Evolutionary conservation across 2,329 filamentous ascomycete species (phyloP).

Genomic region (Ramichloridium luteum): DNA sequence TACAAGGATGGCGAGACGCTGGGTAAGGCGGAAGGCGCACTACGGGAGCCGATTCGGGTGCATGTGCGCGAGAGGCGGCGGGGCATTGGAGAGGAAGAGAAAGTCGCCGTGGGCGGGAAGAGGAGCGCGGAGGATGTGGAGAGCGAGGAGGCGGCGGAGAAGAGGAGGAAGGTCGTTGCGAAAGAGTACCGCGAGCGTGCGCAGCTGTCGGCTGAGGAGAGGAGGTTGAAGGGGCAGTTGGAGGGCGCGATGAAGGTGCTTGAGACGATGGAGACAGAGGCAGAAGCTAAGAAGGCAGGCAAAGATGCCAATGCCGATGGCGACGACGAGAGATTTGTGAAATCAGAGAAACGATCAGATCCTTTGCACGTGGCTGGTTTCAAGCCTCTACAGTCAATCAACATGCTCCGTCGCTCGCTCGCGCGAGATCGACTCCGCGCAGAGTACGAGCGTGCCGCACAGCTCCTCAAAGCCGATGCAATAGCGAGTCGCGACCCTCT

Average conservation of each 20-base stretch:
- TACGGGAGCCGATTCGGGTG: constrained; percentile 63
- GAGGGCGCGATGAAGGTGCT: constrained; percentile 71
- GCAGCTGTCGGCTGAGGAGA: constrained; percentile 56
- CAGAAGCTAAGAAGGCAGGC: constrained; percentile 14
- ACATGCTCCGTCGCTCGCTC: constrained; percentile 69
- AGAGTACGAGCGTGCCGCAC: constrained; percentile 52
- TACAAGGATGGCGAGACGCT: constrained; percentile 66
- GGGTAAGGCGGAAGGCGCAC: constrained; percentile 45
- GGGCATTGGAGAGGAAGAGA: constrained; percentile 78
- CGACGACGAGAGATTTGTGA: constrained; percentile 6
- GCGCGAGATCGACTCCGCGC: constrained; percentile 56
- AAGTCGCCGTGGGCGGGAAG: constrained; percentile 42
- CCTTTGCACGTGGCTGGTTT: too few species aligned
- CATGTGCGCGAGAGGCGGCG: constrained; percentile 65
- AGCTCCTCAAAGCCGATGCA: neutral
- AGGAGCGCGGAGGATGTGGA: constrained; percentile 52
- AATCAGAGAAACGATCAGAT: too few species aligned
- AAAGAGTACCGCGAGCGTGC: constrained; percentile 63
- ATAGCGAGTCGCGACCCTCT: neutral
- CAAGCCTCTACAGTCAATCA: constrained; percentile 43
- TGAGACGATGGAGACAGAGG: constrained; percentile 58
- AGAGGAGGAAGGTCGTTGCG: constrained; percentile 52
- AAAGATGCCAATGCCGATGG: constrained; percentile 6
- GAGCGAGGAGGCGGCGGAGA: constrained; percentile 36
- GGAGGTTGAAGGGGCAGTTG: constrained; percentile 55